A percentile compares a stretch with the other conserved stretches of the same genome.
phyloP scores from a whole-genome alignment of 768 basidiomycete genomes.

The Tephrocybe rancida region DNA sequence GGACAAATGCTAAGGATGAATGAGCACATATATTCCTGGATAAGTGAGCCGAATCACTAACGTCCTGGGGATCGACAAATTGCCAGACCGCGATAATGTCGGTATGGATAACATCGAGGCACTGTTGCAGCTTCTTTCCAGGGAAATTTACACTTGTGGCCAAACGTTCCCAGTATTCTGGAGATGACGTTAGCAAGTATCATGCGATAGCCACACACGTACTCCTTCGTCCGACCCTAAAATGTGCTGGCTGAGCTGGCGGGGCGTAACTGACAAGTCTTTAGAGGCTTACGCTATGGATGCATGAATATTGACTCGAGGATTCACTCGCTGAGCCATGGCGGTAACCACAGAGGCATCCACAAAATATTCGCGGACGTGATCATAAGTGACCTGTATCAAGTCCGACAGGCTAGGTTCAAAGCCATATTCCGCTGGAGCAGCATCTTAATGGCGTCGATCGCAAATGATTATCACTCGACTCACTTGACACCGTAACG shows the following conservation, averaged over 20 bases:
- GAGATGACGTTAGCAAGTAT: neutral
- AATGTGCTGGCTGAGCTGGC: neutral
- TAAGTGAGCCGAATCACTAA: conserved; percentile 1
- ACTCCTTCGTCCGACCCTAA: conserved; percentile 20
- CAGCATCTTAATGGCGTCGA: neutral
- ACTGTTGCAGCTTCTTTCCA: conserved; percentile 18
- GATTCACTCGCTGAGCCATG: conserved; percentile 25
- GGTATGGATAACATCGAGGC: conserved; percentile 23
- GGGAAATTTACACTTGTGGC: conserved; percentile 22
- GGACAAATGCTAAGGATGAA: conserved; percentile 14
- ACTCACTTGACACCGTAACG: conserved; percentile 14
- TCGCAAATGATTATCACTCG: neutral
- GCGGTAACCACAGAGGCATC: conserved; percentile 22
- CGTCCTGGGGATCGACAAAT: conserved; percentile 24
- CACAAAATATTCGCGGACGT: conserved; percentile 10
- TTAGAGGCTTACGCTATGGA: conserved; percentile 23
- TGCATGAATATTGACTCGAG: conserved; percentile 21
- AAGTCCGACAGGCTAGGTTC: conserved; percentile 9
- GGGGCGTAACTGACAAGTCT: neutral
- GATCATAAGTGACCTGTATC: conserved; percentile 15
- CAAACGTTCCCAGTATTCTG: conserved; percentile 29
- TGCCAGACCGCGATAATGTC: conserved; percentile 27
- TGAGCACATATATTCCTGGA: neutral
- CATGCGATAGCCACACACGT: neutral
- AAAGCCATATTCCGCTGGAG: conserved; percentile 9